Evolutionary conservation across 2,329 filamentous ascomycete genomes (phyloP), one percentile per base, ranked within the genome.

Genomic region (Ophiostoma sp.): DNA sequence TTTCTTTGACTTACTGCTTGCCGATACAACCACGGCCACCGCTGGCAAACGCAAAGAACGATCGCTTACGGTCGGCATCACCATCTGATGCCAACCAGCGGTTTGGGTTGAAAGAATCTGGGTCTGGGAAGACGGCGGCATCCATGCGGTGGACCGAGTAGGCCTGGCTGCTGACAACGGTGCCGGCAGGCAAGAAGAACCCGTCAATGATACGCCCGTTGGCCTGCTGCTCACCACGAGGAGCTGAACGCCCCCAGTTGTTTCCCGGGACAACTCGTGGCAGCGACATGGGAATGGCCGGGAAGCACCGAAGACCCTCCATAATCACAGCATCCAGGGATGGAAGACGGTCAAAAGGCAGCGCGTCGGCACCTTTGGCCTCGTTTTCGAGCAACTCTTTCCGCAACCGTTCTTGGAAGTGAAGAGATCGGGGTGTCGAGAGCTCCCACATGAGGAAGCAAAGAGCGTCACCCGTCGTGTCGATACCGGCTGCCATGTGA

Each of bases 31-130:
- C 90, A 76, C 91, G 83, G 0, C 89, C 90, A 4, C 91, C 91
- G 66, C 84, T 87, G 7, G 89, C 87, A 82, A 92, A 92, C 0
- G 91, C 87, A 82, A 91, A 92, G 78, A 91, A 88, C 8, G 88
- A 78, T 59, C 88, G 83, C 76, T 88, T 88, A 73, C 89, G 85
- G 77, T 95, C 92, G 74, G 91, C 87, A 77, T 95, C 93, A 1
- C 93, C 93, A 63, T 91, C 87, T 9, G 87, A 85, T 19, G 87
- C 89, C 76, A 97, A 88, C 95, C 95, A 98, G 77, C 95, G 87
- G 73, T 95, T 92, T 0, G 95, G 95, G 69, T 91, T 86, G 79
- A 95, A 98, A 6, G 81, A 82, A 74, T 97, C 92, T 0, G 94
- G 92, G 59, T 94, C 87, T 0, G 91, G 90, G 79, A 97, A 98